Conservation (phyloP, 2,329 filamentous ascomycete species). For the Xylariales sp. region DNA sequence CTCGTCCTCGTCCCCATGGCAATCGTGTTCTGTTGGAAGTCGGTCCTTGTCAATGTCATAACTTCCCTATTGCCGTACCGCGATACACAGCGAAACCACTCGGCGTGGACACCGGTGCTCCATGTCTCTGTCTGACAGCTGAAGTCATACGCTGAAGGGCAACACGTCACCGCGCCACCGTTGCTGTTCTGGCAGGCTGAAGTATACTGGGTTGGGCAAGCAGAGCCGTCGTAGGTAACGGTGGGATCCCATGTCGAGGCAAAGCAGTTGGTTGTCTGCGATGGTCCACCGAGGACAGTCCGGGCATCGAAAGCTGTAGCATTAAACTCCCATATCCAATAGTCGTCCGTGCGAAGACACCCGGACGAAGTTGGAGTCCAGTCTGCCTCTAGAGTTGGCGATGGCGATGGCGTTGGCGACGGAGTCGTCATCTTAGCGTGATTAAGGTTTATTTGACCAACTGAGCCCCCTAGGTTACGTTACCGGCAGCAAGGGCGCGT, state of each 20-base stretch:
- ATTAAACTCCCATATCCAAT: conserved; percentile 43
- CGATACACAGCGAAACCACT: conserved; percentile 40
- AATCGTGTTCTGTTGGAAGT: conserved; percentile 25
- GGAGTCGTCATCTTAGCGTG: conserved; percentile 32
- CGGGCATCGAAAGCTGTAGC: conserved; percentile 22
- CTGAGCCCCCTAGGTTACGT: neutral
- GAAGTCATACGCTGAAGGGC: conserved; percentile 39
- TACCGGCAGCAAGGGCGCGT: conserved; percentile 40
- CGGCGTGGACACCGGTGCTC: conserved; percentile 17
- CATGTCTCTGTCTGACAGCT: conserved; percentile 23
- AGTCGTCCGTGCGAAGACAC: conserved; percentile 40
- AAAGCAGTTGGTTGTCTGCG: conserved; percentile 43
- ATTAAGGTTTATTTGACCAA: conserved; percentile 5
- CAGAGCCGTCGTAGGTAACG: conserved; percentile 38
- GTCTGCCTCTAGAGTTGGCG: conserved; percentile 32
- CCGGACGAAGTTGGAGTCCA: conserved; percentile 29
- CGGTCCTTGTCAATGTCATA: conserved; percentile 33
- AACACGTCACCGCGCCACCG: conserved; percentile 41
- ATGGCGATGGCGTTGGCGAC: conserved; percentile 31
- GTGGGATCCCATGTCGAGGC: conserved; percentile 37
- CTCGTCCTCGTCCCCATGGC: conserved; percentile 9
- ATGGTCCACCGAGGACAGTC: conserved; percentile 44
- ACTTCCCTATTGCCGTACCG: conserved; percentile 6
- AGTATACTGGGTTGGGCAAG: conserved; percentile 43
- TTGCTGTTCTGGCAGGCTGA: conserved; percentile 37